Conservation (phyloP, 352 stramenopile species). For the Globisporangium parvum region DNA sequence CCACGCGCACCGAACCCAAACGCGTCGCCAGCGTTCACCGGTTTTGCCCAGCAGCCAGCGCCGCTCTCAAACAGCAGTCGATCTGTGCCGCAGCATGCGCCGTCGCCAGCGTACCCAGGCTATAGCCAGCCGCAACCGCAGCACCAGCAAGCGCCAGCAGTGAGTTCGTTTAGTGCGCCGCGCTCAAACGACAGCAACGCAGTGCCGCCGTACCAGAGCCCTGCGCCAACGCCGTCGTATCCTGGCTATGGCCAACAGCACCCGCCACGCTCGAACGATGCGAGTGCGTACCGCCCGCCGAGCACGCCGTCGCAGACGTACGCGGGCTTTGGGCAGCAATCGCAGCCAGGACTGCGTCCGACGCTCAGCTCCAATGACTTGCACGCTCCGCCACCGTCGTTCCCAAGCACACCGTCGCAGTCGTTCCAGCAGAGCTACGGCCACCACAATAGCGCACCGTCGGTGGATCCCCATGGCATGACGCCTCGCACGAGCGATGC, state of each 20-base stretch:
- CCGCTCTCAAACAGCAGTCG: conserved; percentile 7
- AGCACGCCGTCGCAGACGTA: neutral
- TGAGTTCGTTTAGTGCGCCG: conserved; percentile 11
- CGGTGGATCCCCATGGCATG: neutral
- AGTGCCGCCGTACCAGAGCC: conserved; percentile 23
- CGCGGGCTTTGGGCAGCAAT: conserved; percentile 5
- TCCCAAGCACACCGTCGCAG: conserved; percentile 1
- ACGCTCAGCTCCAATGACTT: conserved; percentile 15
- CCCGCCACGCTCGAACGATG: conserved; percentile 11
- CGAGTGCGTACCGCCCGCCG: conserved; percentile 3
- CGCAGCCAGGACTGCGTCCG: neutral
- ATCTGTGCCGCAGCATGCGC: conserved; percentile 3
- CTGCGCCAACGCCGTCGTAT: neutral
- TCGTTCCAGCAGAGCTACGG: neutral
- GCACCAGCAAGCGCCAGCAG: conserved; percentile 9
- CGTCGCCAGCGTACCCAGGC: conserved; percentile 8
- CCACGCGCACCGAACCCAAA: conserved; percentile 16
- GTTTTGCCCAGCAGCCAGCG: neutral
- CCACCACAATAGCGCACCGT: too few relatives aligned
- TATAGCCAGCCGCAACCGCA: too few relatives aligned
- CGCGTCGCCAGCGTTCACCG: conserved; percentile 10
- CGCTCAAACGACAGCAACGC: conserved; percentile 13
- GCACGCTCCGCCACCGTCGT: conserved; percentile 8
- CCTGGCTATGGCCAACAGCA: too few relatives aligned
- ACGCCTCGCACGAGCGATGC: neutral